Percentiles rank a stretch among this genome's conserved stretches.
These are phyloP conservation scores for Coemansia sp. DNA, from an alignment of 192 early-diverging fungal species.

Conservation along the genomic window DNA sequence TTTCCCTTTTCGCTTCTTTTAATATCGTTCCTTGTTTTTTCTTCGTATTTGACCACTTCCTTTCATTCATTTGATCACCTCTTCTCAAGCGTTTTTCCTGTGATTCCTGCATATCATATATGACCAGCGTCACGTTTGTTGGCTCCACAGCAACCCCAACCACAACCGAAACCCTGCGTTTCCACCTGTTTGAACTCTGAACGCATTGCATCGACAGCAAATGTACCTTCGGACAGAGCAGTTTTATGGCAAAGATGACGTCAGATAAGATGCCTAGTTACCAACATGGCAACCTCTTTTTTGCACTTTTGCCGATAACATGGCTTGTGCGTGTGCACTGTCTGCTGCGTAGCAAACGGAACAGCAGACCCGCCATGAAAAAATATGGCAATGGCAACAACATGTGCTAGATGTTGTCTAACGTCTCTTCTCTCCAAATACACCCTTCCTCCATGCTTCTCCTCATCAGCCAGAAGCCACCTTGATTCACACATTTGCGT, in stretches of 20 bases:
- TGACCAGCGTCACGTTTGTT: slow-evolving; percentile 27
- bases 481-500: slow-evolving; percentile 10
- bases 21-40: not conserved
- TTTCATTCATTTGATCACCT: not conserved
- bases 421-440: not conserved
- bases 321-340: slow-evolving; percentile 5
- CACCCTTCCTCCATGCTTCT: not conserved
- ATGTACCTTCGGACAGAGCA: not conserved
- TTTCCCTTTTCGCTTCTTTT: not conserved
- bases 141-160: not conserved
- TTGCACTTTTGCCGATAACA: not conserved
- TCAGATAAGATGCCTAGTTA: not conserved
- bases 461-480: slow-evolving; percentile 5
- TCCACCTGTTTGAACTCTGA: not conserved
- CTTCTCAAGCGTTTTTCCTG: not conserved
- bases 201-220: not conserved
- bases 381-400: not conserved
- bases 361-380: not conserved
- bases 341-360: not conserved
- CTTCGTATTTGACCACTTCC: not conserved
- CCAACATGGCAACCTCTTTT: not conserved
- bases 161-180: not conserved
- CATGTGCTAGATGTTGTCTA: not conserved
- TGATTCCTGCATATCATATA: slow-evolving; percentile 25
- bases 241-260: not conserved